Base-by-base conservation (phyloP, 2,329 filamentous ascomycete species). In the Talaromyces rugulosus region DNA sequence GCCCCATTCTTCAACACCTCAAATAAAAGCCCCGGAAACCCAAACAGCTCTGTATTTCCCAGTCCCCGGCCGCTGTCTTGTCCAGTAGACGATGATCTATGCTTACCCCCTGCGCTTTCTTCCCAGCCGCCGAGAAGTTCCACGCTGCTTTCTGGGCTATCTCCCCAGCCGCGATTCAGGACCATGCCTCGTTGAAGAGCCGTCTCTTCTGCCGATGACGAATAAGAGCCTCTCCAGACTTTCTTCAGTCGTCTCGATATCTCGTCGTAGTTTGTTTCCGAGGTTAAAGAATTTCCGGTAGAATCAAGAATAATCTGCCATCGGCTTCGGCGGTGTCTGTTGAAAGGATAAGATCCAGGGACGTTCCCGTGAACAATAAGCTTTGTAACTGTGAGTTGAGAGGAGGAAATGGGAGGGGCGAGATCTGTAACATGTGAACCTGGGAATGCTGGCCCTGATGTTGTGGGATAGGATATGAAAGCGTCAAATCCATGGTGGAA, bases 401-500 rank as follows among this genome's bases (percentile, higher is more conserved):
- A 87, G 0, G 71, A 70, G 0, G 61, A 40, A 18, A 69, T 67
- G 7, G 69, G 68, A 4, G 70, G 71, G 0, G 68, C 66, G 5
- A 70, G 68, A 44, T 76, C 73, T 18, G 69, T 66, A 27, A 67
- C 58, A n/a, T 59, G 72, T 18, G 73, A 80, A 5, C 81, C 78
- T 12, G 88, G 89, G 0, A 89, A 87, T 6, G 81, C 80, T 27
- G 85, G 85, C 0, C 89, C 90, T 4, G 89, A 81, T 5, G 82
- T 73, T 0, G 85, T 86, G 0, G 91, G 89, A 33, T 87, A 87
- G 0, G 94, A 96, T n/a, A 99, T 85, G 5, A 98, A 83, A 9
- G 97, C 85, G 74, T 99, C 95, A 71, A 99, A 96, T 1, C 95
- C 95, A 65, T 96, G 88, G 66, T 94, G 89, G 72, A 97, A 99